These are phyloP conservation scores for Venustampulla echinocandica DNA, from an alignment of 495 filamentous ascomycete species.

Conservation along the genomic window DNA sequence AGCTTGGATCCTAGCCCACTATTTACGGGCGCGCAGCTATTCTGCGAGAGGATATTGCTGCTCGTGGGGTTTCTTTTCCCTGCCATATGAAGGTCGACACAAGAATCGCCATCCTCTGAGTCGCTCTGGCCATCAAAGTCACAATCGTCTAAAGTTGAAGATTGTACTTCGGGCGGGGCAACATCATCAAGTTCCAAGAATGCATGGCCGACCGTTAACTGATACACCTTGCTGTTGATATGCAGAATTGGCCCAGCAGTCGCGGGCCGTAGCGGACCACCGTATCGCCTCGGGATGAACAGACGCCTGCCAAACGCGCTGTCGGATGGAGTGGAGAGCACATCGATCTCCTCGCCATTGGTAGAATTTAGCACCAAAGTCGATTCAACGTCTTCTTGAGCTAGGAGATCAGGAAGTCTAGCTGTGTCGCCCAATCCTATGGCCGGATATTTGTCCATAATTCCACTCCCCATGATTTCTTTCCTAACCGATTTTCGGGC, in stretches of 20 bases:
- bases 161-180: background rate
- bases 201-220: slow-evolving; percentile 7
- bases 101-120: background rate
- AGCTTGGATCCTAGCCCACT: background rate
- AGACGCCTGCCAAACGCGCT: slow-evolving; percentile 8
- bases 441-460: slow-evolving; percentile 3
- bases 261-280: background rate
- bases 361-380: background rate
- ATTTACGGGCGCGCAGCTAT: background rate
- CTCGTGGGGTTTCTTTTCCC: background rate
- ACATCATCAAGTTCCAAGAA: background rate
- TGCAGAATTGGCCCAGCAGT: slow-evolving; percentile 5
- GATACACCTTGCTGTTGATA: slow-evolving; percentile 5
- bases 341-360: background rate
- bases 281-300: slow-evolving; percentile 1
- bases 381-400: slow-evolving; percentile 1
- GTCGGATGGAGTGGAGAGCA: background rate
- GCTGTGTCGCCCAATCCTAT: slow-evolving; percentile 3
- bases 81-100: background rate
- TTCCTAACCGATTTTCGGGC: background rate
- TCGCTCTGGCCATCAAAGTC: slow-evolving; percentile 3
- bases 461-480: slow-evolving; percentile 4
- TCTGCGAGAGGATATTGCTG: no score
- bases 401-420: slow-evolving; percentile 2
- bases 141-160: background rate